Conservation (phyloP, 169 alveolate genomes). For the Toxoplasma gondii region DNA sequence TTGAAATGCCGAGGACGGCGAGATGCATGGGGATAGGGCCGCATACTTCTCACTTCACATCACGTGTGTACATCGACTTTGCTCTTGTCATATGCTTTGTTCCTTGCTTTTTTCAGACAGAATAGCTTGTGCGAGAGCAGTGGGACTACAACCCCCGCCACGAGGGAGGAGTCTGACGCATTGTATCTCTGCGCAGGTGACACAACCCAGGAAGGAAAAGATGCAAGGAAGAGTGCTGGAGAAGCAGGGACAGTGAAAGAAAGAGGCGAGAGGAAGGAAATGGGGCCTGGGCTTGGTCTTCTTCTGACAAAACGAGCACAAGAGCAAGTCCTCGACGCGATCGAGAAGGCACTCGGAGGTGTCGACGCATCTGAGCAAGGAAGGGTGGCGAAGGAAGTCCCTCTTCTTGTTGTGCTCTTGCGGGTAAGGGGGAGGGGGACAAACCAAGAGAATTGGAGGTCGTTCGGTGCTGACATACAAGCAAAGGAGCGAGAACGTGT, state of each 20-base stretch:
- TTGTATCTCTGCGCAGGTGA: background rate
- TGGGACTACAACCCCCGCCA: background rate
- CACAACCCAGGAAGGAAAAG: background rate
- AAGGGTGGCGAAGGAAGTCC: background rate
- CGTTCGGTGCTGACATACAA: background rate
- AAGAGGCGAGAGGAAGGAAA: background rate
- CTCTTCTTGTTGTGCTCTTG: background rate
- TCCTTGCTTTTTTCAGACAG: background rate
- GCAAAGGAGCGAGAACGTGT: background rate
- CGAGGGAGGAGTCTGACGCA: background rate
- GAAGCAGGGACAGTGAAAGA: background rate
- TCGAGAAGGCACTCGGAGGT: background rate
- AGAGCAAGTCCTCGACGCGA: background rate
- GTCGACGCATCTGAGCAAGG: background rate
- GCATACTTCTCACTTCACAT: background rate
- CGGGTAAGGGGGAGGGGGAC: background rate
- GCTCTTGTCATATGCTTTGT: background rate
- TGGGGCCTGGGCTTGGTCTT: background rate
- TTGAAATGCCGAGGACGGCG: too few species aligned
- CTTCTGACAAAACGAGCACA: background rate
- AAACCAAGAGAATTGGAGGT: background rate
- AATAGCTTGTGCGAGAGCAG: background rate
- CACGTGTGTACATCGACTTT: background rate
- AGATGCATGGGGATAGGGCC: background rate
- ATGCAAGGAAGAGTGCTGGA: background rate